phyloP scores from a whole-genome alignment of 441 rosid genomes.

The Raphanus hybrid region DNA sequence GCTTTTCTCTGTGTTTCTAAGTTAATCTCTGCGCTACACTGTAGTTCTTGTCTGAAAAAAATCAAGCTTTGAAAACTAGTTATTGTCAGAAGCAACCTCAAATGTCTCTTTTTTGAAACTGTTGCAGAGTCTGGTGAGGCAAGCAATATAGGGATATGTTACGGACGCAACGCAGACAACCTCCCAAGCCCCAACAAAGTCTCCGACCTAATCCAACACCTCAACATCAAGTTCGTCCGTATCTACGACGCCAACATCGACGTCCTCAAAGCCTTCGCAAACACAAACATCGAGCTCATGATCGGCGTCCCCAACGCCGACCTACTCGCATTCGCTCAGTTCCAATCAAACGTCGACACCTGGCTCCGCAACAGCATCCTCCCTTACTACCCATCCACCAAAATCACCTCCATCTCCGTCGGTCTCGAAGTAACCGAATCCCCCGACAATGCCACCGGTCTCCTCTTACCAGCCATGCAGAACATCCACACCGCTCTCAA shows the following conservation, averaged over 20 bases:
- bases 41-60: slow-evolving; percentile 4
- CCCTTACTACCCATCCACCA: slow-evolving; percentile 84
- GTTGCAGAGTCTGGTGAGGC: slow-evolving; percentile 61
- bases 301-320: slow-evolving; percentile 85
- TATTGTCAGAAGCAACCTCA: no score
- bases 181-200: slow-evolving; percentile 87
- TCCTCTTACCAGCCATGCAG: slow-evolving; percentile 87
- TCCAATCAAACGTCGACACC: slow-evolving; percentile 88
- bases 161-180: slow-evolving; percentile 96
- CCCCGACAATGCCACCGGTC: slow-evolving; percentile 60
- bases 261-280: slow-evolving; percentile 90
- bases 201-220: slow-evolving; percentile 63
- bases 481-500: slow-evolving; percentile 78
- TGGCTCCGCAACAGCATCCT: slow-evolving; percentile 91
- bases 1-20: no score
- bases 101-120: no score
- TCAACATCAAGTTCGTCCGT: slow-evolving; percentile 73
- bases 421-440: slow-evolving; percentile 92
- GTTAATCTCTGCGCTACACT: not conserved
- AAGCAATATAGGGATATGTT: slow-evolving; percentile 88
- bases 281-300: slow-evolving; percentile 89
- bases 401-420: slow-evolving; percentile 80
- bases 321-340: slow-evolving; percentile 83
- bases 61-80: no score
- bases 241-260: slow-evolving; percentile 89